phyloP scores from a whole-genome alignment of 2,329 filamentous ascomycete species.

The Cladophialophora psammophila region DNA sequence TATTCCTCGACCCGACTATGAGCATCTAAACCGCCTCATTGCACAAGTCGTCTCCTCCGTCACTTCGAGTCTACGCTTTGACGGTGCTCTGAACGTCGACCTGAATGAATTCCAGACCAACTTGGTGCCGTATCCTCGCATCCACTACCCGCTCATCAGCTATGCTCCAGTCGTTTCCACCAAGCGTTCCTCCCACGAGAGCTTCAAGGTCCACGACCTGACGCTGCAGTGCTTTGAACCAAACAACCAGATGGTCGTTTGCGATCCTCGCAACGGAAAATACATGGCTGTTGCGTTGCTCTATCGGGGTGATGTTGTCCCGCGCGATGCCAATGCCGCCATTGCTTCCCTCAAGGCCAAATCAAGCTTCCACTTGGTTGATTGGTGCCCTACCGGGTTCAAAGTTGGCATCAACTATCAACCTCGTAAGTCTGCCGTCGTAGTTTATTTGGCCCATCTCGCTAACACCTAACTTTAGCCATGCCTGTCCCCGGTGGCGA shows the following conservation, averaged over 20 bases:
- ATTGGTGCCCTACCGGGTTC: slow-evolving; percentile 74
- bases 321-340: slow-evolving; percentile 66
- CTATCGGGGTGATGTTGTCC: slow-evolving; percentile 71
- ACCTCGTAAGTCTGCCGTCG: slow-evolving; percentile 49
- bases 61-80: slow-evolving; percentile 70
- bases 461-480: slow-evolving; percentile 40
- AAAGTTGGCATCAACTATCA: slow-evolving; percentile 74
- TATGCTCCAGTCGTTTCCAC: slow-evolving; percentile 71
- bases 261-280: slow-evolving; percentile 70
- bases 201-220: slow-evolving; percentile 82
- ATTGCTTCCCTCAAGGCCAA: slow-evolving; percentile 70
- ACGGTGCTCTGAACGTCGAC: slow-evolving; percentile 72
- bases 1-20: slow-evolving; percentile 69
- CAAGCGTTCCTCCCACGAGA: slow-evolving; percentile 81
- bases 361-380: slow-evolving; percentile 69
- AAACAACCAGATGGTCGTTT: slow-evolving; percentile 74
- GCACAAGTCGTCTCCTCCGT: slow-evolving; percentile 73
- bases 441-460: neutral
- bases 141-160: slow-evolving; percentile 71
- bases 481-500: slow-evolving; percentile 61
- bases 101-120: slow-evolving; percentile 75
- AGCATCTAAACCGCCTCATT: slow-evolving; percentile 71
- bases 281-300: slow-evolving; percentile 73
- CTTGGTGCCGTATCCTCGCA: slow-evolving; percentile 71
- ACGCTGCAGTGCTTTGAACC: slow-evolving; percentile 73